These are phyloP conservation scores for Inonotus obliquus DNA, from an alignment of 1,284 basidiomycete species.

Conservation along the genomic window DNA sequence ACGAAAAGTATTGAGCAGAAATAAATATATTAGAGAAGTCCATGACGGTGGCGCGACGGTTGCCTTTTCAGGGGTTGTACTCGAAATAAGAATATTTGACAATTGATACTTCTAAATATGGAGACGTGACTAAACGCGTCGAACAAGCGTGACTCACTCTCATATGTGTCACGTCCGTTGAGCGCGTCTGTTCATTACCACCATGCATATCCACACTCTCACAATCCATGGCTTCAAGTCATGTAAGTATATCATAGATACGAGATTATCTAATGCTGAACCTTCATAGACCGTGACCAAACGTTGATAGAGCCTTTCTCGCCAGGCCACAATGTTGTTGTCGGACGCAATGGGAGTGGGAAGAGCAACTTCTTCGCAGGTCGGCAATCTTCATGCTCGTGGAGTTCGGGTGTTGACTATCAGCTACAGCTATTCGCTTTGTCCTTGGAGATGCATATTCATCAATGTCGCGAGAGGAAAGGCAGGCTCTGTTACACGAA, in stretches of 20 bases:
- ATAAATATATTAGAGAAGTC: neutral
- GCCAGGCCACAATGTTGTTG: slow-evolving; percentile 88
- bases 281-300: slow-evolving; percentile 63
- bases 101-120: neutral
- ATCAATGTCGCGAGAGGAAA: slow-evolving; percentile 90
- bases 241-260: slow-evolving; percentile 45
- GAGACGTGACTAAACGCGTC: neutral
- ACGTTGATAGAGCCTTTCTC: slow-evolving; percentile 81
- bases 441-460: slow-evolving; percentile 97
- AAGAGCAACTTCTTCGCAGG: slow-evolving; percentile 97
- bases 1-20: neutral
- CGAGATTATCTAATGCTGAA: slow-evolving; percentile 6
- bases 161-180: neutral
- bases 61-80: neutral
- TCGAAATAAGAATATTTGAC: neutral
- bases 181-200: slow-evolving; percentile 9
- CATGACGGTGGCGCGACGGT: neutral
- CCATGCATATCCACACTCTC: slow-evolving; percentile 86
- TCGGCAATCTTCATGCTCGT: slow-evolving; percentile 29
- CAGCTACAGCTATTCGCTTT: slow-evolving; percentile 80
- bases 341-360: slow-evolving; percentile 92
- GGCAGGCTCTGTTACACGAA: slow-evolving; percentile 90
- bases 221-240: slow-evolving; percentile 98
- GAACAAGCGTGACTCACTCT: neutral
- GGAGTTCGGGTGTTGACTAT: neutral